Evolutionary conservation across 345 rosid genomes (phyloP).

Genomic region (Arabidopsis arenosa): DNA sequence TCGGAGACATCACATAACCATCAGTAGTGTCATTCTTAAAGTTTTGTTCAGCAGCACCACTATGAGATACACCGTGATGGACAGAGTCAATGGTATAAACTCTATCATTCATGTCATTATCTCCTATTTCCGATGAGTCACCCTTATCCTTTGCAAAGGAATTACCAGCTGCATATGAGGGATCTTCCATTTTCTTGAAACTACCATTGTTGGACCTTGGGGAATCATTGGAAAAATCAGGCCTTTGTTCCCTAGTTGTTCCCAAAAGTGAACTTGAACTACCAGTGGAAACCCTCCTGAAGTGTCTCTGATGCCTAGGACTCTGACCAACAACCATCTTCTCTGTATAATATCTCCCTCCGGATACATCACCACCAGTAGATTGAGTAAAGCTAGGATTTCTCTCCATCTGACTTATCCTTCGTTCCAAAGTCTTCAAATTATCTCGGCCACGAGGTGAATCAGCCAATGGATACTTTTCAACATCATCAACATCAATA

Average conservation of each 20-base stretch:
- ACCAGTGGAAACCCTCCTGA: constrained; percentile 60
- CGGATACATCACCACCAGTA: constrained; percentile 58
- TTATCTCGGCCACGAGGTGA: constrained; percentile 55
- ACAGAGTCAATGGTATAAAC: constrained; percentile 90
- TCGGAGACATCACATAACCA: constrained; percentile 51
- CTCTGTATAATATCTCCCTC: constrained; percentile 59
- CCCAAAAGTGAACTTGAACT: constrained; percentile 62
- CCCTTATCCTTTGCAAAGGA: constrained; percentile 51
- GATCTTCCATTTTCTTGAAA: constrained; percentile 59
- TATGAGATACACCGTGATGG: constrained; percentile 57
- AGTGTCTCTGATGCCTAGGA: constrained; percentile 65
- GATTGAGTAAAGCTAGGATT: constrained; percentile 55
- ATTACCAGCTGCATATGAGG: constrained; percentile 50
- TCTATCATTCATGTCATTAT: constrained; percentile 79
- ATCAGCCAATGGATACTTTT: constrained; percentile 76
- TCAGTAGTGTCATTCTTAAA: constrained; percentile 50
- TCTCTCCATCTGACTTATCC: constrained; percentile 80
- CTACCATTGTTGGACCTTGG: constrained; percentile 55
- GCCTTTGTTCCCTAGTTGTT: constrained; percentile 50
- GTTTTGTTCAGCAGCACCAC: constrained; percentile 40
- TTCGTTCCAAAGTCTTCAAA: constrained; percentile 73
- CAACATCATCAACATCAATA: constrained; percentile 68
- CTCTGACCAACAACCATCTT: constrained; percentile 79
- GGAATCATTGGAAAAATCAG: constrained; percentile 56
- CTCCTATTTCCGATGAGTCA: constrained; percentile 63